Base-by-base conservation (phyloP, 83 land plant genomes). In the Diphasiastrum complanatum region DNA sequence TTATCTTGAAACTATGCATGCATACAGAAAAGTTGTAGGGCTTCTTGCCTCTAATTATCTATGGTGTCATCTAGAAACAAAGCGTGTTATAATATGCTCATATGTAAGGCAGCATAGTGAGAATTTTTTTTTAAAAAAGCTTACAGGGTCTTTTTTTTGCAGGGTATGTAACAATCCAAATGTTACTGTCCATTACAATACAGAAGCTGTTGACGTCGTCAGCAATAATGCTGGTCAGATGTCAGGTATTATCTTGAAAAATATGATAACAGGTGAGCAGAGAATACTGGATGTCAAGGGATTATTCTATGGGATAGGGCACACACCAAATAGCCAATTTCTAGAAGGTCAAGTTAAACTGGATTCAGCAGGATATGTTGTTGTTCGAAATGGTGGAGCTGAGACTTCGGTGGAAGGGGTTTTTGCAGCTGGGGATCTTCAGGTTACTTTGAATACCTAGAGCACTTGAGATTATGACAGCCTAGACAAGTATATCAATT, bases 391-490 rank as follows among this genome's bases (percentile, higher is more conserved):
- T 27, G 85, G 95, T 47, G 64, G 83, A 57, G 78, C 82, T 46
- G 72, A 74, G 61, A 91, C 97, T 35, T 87, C 97, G 18, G 89
- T 82, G 30, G 87, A 82, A 54, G 97, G 97, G 62, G 95, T 91
- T 31, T 91, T 82, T 85, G 97, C 97, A 24, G 97, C 97, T 63
- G 97, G 97, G 62, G 97, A 91, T 77, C 85, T 91, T 10, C 95
- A 91, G 97, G 97, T 87, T 78, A 48, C 4, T 62, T 14, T n/a
- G n/a, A n/a, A n/a, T n/a, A n/a, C n/a, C n/a, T n/a, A n/a, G n/a
- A n/a, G n/a, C n/a, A n/a, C n/a, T n/a, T n/a, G n/a, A n/a, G n/a
- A n/a, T n/a, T n/a, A n/a, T n/a, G n/a, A n/a, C n/a, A n/a, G n/a
- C n/a, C n/a, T n/a, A n/a, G n/a, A n/a, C n/a, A n/a, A n/a, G n/a